Base-by-base conservation (phyloP, 148 eudicot genomes). In the Rhododendron vialii region DNA sequence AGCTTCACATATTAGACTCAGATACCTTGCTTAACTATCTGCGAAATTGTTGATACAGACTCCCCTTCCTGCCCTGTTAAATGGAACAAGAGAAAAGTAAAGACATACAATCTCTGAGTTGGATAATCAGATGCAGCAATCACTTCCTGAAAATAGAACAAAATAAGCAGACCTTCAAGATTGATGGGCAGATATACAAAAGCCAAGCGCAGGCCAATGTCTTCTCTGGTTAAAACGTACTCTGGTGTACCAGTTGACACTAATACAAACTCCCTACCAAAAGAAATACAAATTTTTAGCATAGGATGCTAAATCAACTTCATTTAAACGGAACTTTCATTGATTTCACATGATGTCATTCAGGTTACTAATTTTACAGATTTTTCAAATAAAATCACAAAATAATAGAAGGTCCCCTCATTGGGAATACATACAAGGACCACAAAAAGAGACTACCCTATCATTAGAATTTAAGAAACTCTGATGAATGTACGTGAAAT, bases 1-100 rank as follows among this genome's bases (percentile, higher is more conserved):
- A 85, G 45, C 53, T 50, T 81, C 82, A 82, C 50, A 59, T 28
- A 81, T 17, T 20, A 36, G 85, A 55, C 41, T n/a, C 26, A 78
- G 51, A 51, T 86, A 95, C 99, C 99, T 94, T 88, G 95, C 92
- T 87, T 97, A 50, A 94, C 92, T 33, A 89, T 88, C 86, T 91
- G 92, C 73, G 99, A 95, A 82, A 92, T 77, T 74, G 87, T 86
- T 79, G 95, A 91, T 22, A 89, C 88, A 86, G 95, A 86, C 80
- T 94, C 91, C 78, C 99, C 99, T 93, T 97, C 98, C 90, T 92
- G 96, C 79, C 99, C 99, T 97, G 94, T 74, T 90, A 85, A 88
- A 83, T 86, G 86, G 65, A 73, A 69, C 82, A 87, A 57, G 78
- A 85, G 20, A 4, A 36, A 77, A 55, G 35, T 80, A 18, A 36